A percentile compares a stretch with the other conserved stretches of the same genome.
Evolutionary conservation across 2,329 filamentous ascomycete genomes (phyloP).

Genomic region (Pyrenophora tritici-repentis): DNA sequence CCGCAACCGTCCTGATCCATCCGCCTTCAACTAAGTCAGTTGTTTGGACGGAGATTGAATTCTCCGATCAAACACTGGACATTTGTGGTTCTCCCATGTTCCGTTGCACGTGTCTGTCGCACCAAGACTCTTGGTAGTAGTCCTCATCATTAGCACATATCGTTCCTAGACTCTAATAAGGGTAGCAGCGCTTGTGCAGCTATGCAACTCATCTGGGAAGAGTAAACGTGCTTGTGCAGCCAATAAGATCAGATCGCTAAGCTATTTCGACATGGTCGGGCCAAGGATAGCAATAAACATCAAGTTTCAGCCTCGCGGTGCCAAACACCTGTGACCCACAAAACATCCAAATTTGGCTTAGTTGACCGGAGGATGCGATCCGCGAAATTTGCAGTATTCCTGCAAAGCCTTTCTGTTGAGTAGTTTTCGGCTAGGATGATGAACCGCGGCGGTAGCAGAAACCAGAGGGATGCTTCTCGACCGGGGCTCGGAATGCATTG

Average conservation of each 20-base stretch:
- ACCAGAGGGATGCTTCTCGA: no score
- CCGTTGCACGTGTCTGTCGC: neutral
- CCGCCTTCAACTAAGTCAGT: neutral
- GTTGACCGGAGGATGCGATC: neutral
- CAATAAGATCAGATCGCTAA: neutral
- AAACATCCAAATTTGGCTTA: neutral
- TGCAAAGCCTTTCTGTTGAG: neutral
- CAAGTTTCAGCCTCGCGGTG: neutral
- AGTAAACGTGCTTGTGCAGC: neutral
- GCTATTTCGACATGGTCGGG: neutral
- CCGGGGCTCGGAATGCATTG: no score
- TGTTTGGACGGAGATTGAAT: slow-evolving; percentile 4
- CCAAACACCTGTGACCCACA: neutral
- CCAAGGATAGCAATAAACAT: slow-evolving; percentile 1
- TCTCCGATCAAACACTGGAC: neutral
- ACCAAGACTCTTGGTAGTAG: slow-evolving; percentile 1
- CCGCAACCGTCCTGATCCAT: neutral
- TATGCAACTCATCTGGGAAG: neutral
- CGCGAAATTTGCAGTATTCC: neutral
- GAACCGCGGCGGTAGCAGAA: no score
- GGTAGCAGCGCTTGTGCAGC: neutral
- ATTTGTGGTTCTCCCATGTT: neutral
- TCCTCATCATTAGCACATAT: slow-evolving; percentile 1
- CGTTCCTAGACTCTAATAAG: neutral
- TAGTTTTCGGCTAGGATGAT: no score